These are phyloP conservation scores for Arthromyces matolae DNA, from an alignment of 768 basidiomycete genomes.

Conservation along the genomic window DNA sequence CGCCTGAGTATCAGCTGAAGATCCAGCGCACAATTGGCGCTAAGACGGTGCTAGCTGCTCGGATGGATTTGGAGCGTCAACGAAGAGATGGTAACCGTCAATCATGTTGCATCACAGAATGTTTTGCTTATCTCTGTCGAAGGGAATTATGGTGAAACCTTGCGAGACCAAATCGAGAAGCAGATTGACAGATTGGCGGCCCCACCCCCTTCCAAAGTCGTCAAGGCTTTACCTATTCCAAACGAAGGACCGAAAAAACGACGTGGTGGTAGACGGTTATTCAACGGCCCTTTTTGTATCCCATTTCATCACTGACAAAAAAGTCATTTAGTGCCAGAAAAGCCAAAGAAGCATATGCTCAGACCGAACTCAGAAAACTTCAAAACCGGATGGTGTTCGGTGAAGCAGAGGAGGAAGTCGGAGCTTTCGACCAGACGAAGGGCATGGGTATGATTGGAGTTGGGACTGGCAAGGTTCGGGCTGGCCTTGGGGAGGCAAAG, in stretches of 20 bases:
- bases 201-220: slow-evolving; percentile 90
- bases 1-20: slow-evolving; percentile 86
- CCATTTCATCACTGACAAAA: neutral
- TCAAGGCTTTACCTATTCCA: slow-evolving; percentile 90
- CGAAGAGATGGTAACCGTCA: slow-evolving; percentile 65
- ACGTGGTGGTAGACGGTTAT: slow-evolving; percentile 89
- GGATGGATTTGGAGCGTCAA: slow-evolving; percentile 90
- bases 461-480: slow-evolving; percentile 84
- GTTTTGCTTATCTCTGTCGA: neutral
- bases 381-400: slow-evolving; percentile 98
- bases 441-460: slow-evolving; percentile 96
- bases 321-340: slow-evolving; percentile 74
- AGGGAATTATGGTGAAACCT: slow-evolving; percentile 78
- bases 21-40: slow-evolving; percentile 92
- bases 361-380: slow-evolving; percentile 93
- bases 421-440: slow-evolving; percentile 96
- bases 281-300: slow-evolving; percentile 3
- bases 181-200: slow-evolving; percentile 89
- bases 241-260: slow-evolving; percentile 96
- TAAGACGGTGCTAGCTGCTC: slow-evolving; percentile 83
- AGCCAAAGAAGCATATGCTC: slow-evolving; percentile 97
- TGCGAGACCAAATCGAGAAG: slow-evolving; percentile 88
- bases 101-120: neutral
- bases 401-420: slow-evolving; percentile 92
- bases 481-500: slow-evolving; percentile 82